Percentiles rank a stretch among this genome's conserved stretches.
These are phyloP conservation scores for Tricholoma bakamatsutake DNA, from an alignment of 768 basidiomycete genomes.

Conservation along the genomic window DNA sequence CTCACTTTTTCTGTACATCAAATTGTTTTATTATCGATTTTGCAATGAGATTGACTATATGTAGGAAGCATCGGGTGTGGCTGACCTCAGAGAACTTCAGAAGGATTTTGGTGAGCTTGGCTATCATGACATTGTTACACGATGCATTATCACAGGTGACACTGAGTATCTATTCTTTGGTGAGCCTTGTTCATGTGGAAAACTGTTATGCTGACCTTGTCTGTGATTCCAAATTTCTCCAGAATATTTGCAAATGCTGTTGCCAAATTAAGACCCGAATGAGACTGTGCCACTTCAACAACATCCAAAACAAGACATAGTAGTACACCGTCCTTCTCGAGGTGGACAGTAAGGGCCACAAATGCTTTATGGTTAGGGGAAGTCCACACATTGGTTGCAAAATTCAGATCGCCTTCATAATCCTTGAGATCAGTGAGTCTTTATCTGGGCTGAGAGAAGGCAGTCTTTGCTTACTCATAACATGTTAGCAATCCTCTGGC, in stretches of 20 bases:
- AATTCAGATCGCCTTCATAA: conserved; percentile 22
- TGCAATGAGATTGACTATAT: too few relatives aligned
- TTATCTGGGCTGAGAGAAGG: neutral
- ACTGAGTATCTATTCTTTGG: neutral
- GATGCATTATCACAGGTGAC: conserved; percentile 2
- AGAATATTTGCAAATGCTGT: conserved; percentile 5
- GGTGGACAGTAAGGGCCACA: conserved; percentile 5
- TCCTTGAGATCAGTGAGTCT: conserved; percentile 4
- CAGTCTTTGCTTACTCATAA: conserved; percentile 14
- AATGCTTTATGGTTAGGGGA: neutral
- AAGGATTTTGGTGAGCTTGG: neutral
- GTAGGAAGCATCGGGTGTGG: too few relatives aligned
- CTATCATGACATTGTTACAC: neutral
- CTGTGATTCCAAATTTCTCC: neutral
- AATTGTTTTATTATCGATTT: neutral
- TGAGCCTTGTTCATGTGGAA: neutral
- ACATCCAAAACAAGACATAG: conserved; percentile 4
- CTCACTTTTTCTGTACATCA: neutral
- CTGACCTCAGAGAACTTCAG: neutral
- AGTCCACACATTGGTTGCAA: conserved; percentile 14
- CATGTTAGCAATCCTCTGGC: conserved; percentile 19
- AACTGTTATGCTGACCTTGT: neutral
- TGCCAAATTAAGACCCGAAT: conserved; percentile 4
- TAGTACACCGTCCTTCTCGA: neutral
- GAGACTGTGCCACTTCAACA: conserved; percentile 7